Base-by-base conservation (phyloP, 2,329 filamentous ascomycete species). In the Thelonectria olida region DNA sequence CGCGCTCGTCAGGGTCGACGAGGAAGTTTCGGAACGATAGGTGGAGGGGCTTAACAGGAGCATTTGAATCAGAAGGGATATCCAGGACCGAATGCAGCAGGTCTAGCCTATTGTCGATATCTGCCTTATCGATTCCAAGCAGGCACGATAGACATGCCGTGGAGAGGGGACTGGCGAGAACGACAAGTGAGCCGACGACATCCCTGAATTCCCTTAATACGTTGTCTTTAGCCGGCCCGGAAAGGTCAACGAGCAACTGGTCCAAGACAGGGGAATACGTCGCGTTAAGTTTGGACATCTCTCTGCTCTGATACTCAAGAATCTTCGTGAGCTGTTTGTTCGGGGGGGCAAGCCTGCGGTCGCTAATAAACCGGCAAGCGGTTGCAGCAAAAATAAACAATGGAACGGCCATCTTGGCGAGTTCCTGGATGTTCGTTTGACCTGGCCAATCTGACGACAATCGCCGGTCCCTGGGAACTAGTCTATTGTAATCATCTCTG, bases 341-440 rank as follows among this genome's bases (percentile, higher is more conserved):
- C n/a, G n/a, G 48, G 9, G 9, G 34, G 5, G 8, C 7, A 38
- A 5, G 58, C n/a, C n/a, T n/a, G n/a, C n/a, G 27, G 27, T 72
- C 69, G 2, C 41, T 47, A 13, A 78, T 58, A 34, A 74, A 72
- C 1, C 68, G 71, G 36, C 67, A 74, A 10, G 71, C 56, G 5
- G 76, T 78, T 28, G 73, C 65, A 3, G 73, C 76, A 31, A 71
- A 75, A 50, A 78, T 77, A 58, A 78, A 78, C 0, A 80, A 59
- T 0, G 76, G 75, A 7, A 67, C 55, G n/a, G 75, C 70, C 62
- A 72, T 75, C 22, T 63, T 13, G 5, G 71, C 65, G 4, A 78
- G 67, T 10, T 5, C 50, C 31, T 61, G 9, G 6, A 64, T 17
- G 2, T 20, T 57, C 2, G 52, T 10, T 5, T 42, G 4, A 2